Conservation (phyloP, 129 eudicot species). For the Pseudognaphalium luteoalbum region DNA sequence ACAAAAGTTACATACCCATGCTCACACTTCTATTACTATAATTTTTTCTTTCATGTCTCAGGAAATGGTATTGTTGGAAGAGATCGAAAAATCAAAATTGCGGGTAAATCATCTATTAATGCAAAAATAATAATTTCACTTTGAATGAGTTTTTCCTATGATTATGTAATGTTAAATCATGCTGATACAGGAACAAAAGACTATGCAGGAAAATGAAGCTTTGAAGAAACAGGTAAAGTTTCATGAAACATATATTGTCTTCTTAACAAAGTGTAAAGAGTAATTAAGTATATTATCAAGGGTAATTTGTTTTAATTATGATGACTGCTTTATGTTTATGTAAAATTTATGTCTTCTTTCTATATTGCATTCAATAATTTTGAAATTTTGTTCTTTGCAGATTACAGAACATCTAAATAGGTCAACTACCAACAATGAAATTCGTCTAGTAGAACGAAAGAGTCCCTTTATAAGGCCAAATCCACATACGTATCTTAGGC, state of each 20-base stretch:
- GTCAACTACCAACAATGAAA: conserved; percentile 32
- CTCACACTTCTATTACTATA: neutral
- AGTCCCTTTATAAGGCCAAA: conserved; percentile 42
- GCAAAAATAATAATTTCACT: neutral
- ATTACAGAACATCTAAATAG: conserved; percentile 51
- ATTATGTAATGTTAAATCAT: neutral
- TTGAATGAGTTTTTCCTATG: neutral
- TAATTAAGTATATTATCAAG: neutral
- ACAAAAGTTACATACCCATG: neutral
- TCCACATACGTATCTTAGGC: conserved; percentile 32
- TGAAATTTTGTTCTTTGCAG: conserved; percentile 24
- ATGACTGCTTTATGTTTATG: neutral
- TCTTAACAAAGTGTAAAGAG: neutral
- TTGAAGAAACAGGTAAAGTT: conserved; percentile 67
- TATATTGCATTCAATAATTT: too few relatives aligned
- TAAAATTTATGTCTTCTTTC: neutral
- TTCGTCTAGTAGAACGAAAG: conserved; percentile 31
- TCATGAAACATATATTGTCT: neutral
- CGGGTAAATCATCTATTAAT: conserved; percentile 44
- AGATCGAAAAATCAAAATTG: conserved; percentile 62
- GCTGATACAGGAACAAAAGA: conserved; percentile 55
- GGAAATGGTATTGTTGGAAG: conserved; percentile 55
- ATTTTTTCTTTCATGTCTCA: conserved; percentile 10
- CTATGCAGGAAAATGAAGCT: conserved; percentile 57
- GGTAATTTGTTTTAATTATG: neutral